Evolutionary conservation across 352 stramenopile genomes (phyloP).

Genomic region (Phytophthora cactorum): DNA sequence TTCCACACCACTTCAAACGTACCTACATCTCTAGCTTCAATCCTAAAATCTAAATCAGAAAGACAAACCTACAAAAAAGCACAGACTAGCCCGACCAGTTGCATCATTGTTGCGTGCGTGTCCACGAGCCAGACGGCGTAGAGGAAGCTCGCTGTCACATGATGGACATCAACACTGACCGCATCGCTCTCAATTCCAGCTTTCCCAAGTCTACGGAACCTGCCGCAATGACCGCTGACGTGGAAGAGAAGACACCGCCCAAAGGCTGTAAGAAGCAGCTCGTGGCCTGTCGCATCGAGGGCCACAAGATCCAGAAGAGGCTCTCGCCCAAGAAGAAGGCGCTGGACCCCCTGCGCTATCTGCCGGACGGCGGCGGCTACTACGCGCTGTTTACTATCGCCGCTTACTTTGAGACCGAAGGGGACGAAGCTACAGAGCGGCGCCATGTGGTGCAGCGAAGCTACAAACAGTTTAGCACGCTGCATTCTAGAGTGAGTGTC

Average conservation of each 20-base stretch:
- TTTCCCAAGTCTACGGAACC: neutral
- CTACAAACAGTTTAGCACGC: conserved; percentile 66
- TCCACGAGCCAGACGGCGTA: conserved; percentile 1
- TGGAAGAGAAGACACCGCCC: conserved; percentile 13
- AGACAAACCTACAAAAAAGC: conserved; percentile 3
- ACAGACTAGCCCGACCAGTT: conserved; percentile 6
- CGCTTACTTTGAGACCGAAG: conserved; percentile 54
- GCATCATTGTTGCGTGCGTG: conserved; percentile 3
- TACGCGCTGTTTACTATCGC: conserved; percentile 68
- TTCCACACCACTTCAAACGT: conserved; percentile 1
- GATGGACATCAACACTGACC: conserved; percentile 11
- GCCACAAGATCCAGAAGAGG: conserved; percentile 72
- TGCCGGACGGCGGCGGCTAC: conserved; percentile 57
- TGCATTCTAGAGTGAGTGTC: conserved; percentile 56
- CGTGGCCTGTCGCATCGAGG: conserved; percentile 57
- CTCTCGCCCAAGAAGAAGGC: conserved; percentile 73
- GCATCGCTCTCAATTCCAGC: neutral
- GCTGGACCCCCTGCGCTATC: conserved; percentile 72
- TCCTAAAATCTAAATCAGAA: neutral
- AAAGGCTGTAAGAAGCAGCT: conserved; percentile 30
- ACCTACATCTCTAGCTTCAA: neutral
- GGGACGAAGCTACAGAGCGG: conserved; percentile 13
- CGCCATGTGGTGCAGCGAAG: conserved; percentile 66
- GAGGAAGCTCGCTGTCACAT: conserved; percentile 1
- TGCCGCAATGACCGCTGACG: conserved; percentile 12